A percentile compares a stretch with the other conserved stretches of the same genome.
Evolutionary conservation across 1,284 basidiomycete genomes (phyloP).

Genomic region (Trametes hirsuta): DNA sequence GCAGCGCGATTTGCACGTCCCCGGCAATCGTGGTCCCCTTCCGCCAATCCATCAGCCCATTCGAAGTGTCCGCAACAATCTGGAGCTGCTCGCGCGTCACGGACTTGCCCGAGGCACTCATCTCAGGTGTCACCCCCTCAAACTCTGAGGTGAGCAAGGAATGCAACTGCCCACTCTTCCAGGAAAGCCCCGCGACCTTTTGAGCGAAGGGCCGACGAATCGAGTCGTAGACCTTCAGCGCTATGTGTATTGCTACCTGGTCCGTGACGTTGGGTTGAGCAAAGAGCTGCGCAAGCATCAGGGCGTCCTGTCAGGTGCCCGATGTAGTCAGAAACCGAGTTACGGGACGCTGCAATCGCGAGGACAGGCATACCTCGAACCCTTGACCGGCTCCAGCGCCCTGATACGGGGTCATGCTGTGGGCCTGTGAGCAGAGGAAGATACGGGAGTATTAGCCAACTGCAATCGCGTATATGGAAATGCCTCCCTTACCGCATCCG

Average conservation of each 20-base stretch:
- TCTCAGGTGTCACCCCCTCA: conserved; percentile 1
- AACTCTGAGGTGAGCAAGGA: conserved; percentile 5
- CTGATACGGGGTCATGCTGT: conserved; percentile 37
- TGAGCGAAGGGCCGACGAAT: conserved; percentile 9
- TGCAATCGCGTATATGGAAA: not conserved
- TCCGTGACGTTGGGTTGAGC: not conserved
- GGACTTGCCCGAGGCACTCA: not conserved
- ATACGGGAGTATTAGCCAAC: too few relatives aligned
- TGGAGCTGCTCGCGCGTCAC: conserved; percentile 1
- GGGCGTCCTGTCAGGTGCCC: conserved; percentile 1
- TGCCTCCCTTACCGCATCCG: conserved; percentile 30
- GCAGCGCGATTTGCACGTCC: conserved; percentile 6
- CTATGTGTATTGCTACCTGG: not conserved
- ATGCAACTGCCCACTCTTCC: conserved; percentile 10
- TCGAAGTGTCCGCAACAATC: not conserved
- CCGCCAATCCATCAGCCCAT: conserved; percentile 12
- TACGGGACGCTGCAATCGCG: too few relatives aligned
- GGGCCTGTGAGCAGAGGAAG: not conserved
- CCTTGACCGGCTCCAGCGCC: conserved; percentile 44
- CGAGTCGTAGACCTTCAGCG: conserved; percentile 12
- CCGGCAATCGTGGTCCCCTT: not conserved
- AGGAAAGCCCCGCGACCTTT: conserved; percentile 1
- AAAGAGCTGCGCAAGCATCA: conserved; percentile 8
- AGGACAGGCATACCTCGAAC: conserved; percentile 33
- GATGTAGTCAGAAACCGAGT: not conserved